These are phyloP conservation scores for Alternaria ventricosa DNA, from an alignment of 2,329 filamentous ascomycete genomes.

Conservation along the genomic window DNA sequence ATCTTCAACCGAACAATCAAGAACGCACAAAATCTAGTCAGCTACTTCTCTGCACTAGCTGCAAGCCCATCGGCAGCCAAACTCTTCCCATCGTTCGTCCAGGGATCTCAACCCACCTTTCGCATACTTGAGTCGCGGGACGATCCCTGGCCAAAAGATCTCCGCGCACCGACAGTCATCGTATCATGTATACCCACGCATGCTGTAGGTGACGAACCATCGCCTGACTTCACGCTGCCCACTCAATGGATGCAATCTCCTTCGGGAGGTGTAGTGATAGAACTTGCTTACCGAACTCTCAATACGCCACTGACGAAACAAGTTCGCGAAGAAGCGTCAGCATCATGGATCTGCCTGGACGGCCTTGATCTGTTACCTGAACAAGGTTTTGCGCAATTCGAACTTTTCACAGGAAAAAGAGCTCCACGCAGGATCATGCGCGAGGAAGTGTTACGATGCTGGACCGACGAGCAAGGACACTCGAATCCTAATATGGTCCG, in stretches of 20 bases:
- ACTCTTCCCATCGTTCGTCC: constrained; percentile 28
- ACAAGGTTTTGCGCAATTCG: constrained; percentile 81
- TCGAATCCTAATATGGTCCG: constrained; percentile 35
- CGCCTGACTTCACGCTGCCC: constrained; percentile 74
- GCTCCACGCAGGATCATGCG: constrained; percentile 75
- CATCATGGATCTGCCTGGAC: constrained; percentile 76
- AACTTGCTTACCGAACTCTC: constrained; percentile 74
- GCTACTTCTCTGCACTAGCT: constrained; percentile 67
- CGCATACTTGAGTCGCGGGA: constrained; percentile 64
- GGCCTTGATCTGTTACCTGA: constrained; percentile 77
- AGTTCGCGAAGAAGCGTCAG: constrained; percentile 65
- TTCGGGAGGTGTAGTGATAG: constrained; percentile 78
- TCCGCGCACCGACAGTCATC: constrained; percentile 72
- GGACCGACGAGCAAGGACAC: constrained; percentile 36
- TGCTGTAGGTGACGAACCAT: constrained; percentile 65
- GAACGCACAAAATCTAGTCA: constrained; percentile 70
- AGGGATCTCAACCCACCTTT: constrained; percentile 53
- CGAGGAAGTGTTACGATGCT: constrained; percentile 59
- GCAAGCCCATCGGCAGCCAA: constrained; percentile 24
- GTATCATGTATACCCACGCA: constrained; percentile 78
- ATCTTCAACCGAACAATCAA: constrained; percentile 73
- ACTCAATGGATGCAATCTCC: constrained; percentile 72
- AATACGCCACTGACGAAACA: constrained; percentile 74
- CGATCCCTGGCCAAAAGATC: constrained; percentile 68
- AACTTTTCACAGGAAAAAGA: constrained; percentile 76